Base-by-base conservation (phyloP, 192 early-diverging fungal species). In the Linnemannia hyalina region DNA sequence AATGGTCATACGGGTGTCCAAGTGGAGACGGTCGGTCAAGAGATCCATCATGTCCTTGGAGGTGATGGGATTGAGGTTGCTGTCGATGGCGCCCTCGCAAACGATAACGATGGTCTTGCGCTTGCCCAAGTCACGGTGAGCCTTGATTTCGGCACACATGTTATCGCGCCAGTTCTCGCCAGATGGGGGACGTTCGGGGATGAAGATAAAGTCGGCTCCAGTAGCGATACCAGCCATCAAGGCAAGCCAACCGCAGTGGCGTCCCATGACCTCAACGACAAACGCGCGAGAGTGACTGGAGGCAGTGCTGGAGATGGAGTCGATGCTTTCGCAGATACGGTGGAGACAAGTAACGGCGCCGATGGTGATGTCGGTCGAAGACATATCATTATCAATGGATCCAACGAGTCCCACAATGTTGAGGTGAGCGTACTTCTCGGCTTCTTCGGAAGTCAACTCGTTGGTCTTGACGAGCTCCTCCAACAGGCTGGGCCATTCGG, bases 201-300 rank as follows among this genome's bases (percentile, higher is more conserved):
- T 94, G 80, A 99, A 99, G 70, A 98, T 93, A 91, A 96, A 97
- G 84, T 99, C 98, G 65, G 98, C 97, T 36, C 97, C 97, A 18
- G 96, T 94, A 68, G 93, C 93, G 85, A 97, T 95, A 9, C 93
- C 96, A 23, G 96, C 95, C 92, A 95, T 97, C 41, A 97, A 89
- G 36, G 95, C 96, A 44, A 97, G 88, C 98, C 98, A 99, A 26
- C 98, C 98, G 84, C 98, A 99, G 82, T 98, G 96, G 57, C 98
- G 93, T 15, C 97, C 98, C 98, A 99, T 99, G 46, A 99, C 98
- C 80, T 99, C 98, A 47, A 99, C 93, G 18, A 99, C 97, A 83
- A 99, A 99, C 11, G 98, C 98, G 70, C 98, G 95, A 73, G 96
- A 96, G 85, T 99, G 98, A 85, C 96, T 97, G 54, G 94, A 92